These are phyloP conservation scores for Dactylis glomerata DNA, from an alignment of 176 grass and related monocot species.

Conservation along the genomic window DNA sequence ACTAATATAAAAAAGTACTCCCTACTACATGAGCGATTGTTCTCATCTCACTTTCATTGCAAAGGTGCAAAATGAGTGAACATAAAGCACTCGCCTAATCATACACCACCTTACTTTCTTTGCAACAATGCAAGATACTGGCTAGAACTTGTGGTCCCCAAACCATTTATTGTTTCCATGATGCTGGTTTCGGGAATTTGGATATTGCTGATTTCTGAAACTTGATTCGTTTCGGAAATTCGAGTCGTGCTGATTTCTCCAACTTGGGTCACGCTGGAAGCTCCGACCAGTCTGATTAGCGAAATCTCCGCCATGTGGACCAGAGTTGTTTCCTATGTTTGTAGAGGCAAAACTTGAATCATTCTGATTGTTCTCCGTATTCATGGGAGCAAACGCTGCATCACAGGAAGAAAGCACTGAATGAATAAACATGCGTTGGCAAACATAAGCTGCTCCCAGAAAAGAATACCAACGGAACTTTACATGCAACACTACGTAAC, in stretches of 20 bases:
- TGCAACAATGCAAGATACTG: not conserved
- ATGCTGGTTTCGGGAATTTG: slow-evolving; percentile 2
- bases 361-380: slow-evolving; percentile 33
- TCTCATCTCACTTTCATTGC: not conserved
- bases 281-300: not conserved
- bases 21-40: too few relatives aligned
- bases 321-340: slow-evolving; percentile 6
- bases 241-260: not conserved
- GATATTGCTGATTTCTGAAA: slow-evolving; percentile 1
- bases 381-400: slow-evolving; percentile 64
- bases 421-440: not conserved
- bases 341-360: too few relatives aligned
- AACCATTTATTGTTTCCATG: slow-evolving; percentile 4
- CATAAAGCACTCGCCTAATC: not conserved
- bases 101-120: not conserved
- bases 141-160: slow-evolving; percentile 17
- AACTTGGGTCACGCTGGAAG: slow-evolving; percentile 15
- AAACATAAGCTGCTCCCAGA: slow-evolving; percentile 2
- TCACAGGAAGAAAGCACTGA: slow-evolving; percentile 1
- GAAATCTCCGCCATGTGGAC: not conserved
- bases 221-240: not conserved
- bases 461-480: not conserved
- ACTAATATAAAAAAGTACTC: too few relatives aligned
- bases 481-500: not conserved
- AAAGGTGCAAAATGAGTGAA: not conserved